phyloP scores from a whole-genome alignment of 2,329 filamentous ascomycete species.

The Colletotrichum costaricense region DNA sequence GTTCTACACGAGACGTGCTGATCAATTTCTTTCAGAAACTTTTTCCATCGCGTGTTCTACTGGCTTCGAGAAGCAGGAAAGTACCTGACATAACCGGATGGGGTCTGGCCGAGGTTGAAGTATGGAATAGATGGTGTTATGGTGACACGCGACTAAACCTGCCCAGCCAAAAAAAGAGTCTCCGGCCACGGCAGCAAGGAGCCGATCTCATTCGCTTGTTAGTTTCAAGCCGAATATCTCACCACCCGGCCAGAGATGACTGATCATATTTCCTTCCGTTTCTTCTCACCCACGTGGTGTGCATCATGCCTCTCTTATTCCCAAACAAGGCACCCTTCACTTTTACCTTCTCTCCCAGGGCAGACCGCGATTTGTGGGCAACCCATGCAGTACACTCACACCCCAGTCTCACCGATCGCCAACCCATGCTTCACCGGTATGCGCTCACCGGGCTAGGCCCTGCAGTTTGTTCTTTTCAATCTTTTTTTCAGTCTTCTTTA shows the following conservation, averaged over 20 bases:
- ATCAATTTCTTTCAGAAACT: background rate
- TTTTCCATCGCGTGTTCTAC: background rate
- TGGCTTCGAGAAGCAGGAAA: background rate
- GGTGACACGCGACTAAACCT: conserved; percentile 2
- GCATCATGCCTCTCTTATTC: background rate
- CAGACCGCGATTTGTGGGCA: conserved; percentile 5
- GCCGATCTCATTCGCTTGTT: background rate
- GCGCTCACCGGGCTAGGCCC: conserved; percentile 14
- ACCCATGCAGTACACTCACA: conserved; percentile 16
- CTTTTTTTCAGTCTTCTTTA: background rate
- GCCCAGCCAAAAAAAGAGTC: background rate
- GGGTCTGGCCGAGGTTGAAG: background rate
- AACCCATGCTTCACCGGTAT: conserved; percentile 27
- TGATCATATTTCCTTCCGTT: background rate
- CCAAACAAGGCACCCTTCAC: background rate
- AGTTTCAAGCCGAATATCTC: background rate
- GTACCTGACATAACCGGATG: background rate
- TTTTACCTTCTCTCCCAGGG: background rate
- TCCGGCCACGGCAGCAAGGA: background rate
- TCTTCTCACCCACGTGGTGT: background rate
- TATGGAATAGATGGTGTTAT: background rate
- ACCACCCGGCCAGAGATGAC: background rate
- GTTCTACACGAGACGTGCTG: background rate
- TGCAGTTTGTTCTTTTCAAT: background rate
- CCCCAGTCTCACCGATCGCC: conserved; percentile 28